A percentile compares a stretch with the other conserved stretches of the same genome.
These are phyloP conservation scores for Triticum timopheevii DNA, from an alignment of 176 grass and related monocot species.

Conservation along the genomic window DNA sequence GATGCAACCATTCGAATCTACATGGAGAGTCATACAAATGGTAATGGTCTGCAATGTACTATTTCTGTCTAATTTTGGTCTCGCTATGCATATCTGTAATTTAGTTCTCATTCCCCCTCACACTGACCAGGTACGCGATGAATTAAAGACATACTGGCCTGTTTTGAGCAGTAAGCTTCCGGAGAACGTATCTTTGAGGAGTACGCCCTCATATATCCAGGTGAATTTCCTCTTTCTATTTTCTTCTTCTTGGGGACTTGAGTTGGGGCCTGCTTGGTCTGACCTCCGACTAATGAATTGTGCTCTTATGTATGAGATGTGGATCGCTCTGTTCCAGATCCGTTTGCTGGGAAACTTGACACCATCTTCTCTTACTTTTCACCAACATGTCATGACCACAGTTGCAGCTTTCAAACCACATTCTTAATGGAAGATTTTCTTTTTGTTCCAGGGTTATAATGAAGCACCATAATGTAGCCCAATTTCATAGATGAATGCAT, in stretches of 20 bases:
- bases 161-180: constrained; percentile 62
- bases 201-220: constrained; percentile 38
- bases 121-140: constrained; percentile 71
- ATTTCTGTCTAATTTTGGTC: constrained; percentile 28
- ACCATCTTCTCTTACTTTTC: not conserved
- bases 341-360: not conserved
- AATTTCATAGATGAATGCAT: constrained; percentile 28
- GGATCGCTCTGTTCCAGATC: not conserved
- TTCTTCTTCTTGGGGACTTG: constrained; percentile 21
- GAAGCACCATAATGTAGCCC: not conserved
- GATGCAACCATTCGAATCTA: constrained; percentile 66
- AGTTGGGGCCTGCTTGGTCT: constrained; percentile 6
- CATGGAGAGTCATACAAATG: constrained; percentile 78
- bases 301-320: constrained; percentile 21
- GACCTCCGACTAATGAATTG: constrained; percentile 9
- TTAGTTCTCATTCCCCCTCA: not conserved
- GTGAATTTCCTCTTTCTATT: constrained; percentile 47
- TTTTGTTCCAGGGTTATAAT: constrained; percentile 15
- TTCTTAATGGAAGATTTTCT: constrained; percentile 13
- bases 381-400: constrained; percentile 5
- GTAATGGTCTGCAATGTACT: constrained; percentile 51
- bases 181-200: constrained; percentile 47
- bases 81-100: constrained; percentile 21
- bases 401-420: not conserved
- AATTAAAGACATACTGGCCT: constrained; percentile 89